Base-by-base conservation (phyloP, 2,329 filamentous ascomycete species). In the Stagonosporopsis vannaccii region DNA sequence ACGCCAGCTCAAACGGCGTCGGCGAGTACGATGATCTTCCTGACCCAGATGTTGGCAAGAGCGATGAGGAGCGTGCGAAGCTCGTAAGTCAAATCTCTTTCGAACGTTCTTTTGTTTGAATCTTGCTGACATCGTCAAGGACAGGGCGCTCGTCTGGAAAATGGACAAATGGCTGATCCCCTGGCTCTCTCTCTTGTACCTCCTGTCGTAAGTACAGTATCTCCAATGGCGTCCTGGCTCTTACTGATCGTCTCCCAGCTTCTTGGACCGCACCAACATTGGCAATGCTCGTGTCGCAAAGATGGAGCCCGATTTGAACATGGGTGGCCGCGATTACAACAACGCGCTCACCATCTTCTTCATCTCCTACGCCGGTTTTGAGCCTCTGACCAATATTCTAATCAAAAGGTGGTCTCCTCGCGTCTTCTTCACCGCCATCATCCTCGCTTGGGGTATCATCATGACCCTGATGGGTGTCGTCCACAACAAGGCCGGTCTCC, bases 331-430 rank as follows among this genome's bases (percentile, higher is more conserved):
- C 51, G 80, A 88, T 61, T 90, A 90, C 63, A 79, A 89, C 4
- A 84, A 83, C 1, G 85, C 86, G 0, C 68, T 90, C 46, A 90
- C 87, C 1, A 74, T 90, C 2, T 90, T 89, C 73, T 90, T 90
- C 70, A 77, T 81, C 58, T 78, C 77, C 1, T 82, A 82, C 58
- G 78, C 79, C n/a, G 68, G 77, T 20, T 75, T 80, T 41, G 80
- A 81, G 65, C 78, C 74, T 3, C 83, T 86, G 0, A 87, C 84
- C 66, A 88, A 87, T 63, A 84, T 87, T 56, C 74, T 87, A 15
- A 80, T 88, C 33, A 88, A 87, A 67, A 77, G 80, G 2, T 87
- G 84, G 2, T 85, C 82, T 0, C 85, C 85, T 0, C 70, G 72
- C 44, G 66, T 74, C 51, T 75, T 74, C 60, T 74, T 75, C 60